These are phyloP conservation scores for Aquilaria agallochum DNA, from an alignment of 441 rosid genomes.

Conservation along the genomic window DNA sequence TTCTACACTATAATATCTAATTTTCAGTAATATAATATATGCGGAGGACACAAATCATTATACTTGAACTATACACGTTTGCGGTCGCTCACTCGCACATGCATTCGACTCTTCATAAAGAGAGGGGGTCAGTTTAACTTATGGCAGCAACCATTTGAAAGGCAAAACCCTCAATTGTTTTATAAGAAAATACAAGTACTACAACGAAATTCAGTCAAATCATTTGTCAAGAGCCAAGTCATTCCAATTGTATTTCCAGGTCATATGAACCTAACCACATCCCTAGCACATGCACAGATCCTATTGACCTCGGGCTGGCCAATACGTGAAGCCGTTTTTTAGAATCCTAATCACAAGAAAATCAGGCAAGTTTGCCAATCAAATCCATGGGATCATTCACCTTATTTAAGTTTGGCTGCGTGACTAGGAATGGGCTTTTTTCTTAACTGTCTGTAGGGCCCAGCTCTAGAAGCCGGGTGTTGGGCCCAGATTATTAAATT, in stretches of 20 bases:
- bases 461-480: background rate
- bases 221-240: background rate
- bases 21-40: too few relatives aligned
- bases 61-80: background rate
- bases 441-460: conserved; percentile 19
- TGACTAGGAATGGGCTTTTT: conserved; percentile 14
- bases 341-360: background rate
- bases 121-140: background rate
- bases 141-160: background rate
- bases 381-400: background rate
- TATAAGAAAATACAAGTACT: conserved; percentile 7
- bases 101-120: background rate
- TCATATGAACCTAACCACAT: conserved; percentile 21
- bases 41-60: too few relatives aligned
- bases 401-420: background rate
- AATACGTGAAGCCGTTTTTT: background rate
- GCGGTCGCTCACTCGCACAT: too few relatives aligned
- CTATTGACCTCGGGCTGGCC: conserved; percentile 15
- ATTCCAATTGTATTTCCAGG: conserved; percentile 16
- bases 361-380: background rate
- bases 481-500: conserved; percentile 1
- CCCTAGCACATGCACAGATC: conserved; percentile 25
- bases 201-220: background rate
- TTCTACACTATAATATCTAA: too few relatives aligned
- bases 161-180: conserved; percentile 5